These are phyloP conservation scores for Claviceps paspali DNA, from an alignment of 2,329 filamentous ascomycete species.

Conservation along the genomic window DNA sequence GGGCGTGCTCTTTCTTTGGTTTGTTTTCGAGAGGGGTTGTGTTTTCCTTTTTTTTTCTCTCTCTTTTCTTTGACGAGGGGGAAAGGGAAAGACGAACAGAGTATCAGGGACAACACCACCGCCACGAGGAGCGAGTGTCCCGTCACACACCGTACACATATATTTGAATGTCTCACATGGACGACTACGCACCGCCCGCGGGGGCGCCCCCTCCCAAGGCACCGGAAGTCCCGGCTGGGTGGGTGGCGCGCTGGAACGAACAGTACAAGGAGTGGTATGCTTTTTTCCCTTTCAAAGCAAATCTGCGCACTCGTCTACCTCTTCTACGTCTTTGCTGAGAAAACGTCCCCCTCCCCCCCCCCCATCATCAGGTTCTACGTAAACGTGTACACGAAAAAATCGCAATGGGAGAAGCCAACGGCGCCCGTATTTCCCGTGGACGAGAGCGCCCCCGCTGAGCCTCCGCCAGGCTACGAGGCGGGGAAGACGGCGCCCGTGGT, in stretches of 20 bases:
- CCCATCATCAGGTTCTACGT: constrained; percentile 62
- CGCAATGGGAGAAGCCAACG: constrained; percentile 79
- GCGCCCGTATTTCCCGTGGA: constrained; percentile 43
- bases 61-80: too few relatives aligned
- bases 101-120: neutral
- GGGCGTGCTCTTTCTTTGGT: too few relatives aligned
- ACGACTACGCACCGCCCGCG: constrained; percentile 36
- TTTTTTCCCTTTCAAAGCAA: too few relatives aligned
- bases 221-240: constrained; percentile 52
- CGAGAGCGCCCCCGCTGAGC: constrained; percentile 33
- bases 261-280: constrained; percentile 70
- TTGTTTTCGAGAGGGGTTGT: too few relatives aligned
- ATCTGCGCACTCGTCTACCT: too few relatives aligned
- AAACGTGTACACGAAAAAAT: constrained; percentile 74
- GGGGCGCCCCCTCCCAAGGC: constrained; percentile 43
- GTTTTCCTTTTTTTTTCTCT: too few relatives aligned
- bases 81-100: too few relatives aligned
- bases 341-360: too few relatives aligned
- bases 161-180: constrained; percentile 24
- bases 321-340: too few relatives aligned
- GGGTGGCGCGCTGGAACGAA: constrained; percentile 73
- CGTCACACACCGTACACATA: too few relatives aligned
- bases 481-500: constrained; percentile 21
- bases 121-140: too few relatives aligned
- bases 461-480: constrained; percentile 52